Conservation (phyloP, 257 asterid species). For the Ocimum tenuiflorum region DNA sequence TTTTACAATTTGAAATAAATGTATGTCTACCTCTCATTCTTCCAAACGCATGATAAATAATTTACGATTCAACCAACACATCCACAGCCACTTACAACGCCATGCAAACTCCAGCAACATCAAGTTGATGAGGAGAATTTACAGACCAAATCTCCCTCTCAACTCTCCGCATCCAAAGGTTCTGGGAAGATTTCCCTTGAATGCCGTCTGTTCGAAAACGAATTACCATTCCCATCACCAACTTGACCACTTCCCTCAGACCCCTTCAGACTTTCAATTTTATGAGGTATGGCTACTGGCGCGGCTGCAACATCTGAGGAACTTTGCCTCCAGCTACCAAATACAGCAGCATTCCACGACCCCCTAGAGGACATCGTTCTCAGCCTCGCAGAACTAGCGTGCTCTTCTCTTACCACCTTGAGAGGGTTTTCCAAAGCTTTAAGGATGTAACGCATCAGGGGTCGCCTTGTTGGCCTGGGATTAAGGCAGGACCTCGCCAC, state of each 20-base stretch:
- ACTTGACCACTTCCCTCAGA: conserved; percentile 61
- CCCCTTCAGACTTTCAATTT: conserved; percentile 48
- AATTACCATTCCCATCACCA: conserved; percentile 48
- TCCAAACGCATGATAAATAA: no score
- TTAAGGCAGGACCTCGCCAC: conserved; percentile 90
- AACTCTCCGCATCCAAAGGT: conserved; percentile 46
- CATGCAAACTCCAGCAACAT: no score
- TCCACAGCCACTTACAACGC: no score
- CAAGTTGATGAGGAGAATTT: no score
- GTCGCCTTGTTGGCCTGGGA: conserved; percentile 80
- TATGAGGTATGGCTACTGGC: conserved; percentile 29
- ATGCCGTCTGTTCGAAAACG: conserved; percentile 48
- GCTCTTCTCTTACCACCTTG: conserved; percentile 85
- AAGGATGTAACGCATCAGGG: conserved; percentile 81
- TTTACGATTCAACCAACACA: no score
- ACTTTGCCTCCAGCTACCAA: conserved; percentile 89
- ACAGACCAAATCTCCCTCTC: no score
- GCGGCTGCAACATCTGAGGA: conserved; percentile 53
- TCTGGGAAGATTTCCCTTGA: conserved; percentile 82
- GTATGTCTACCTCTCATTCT: no score
- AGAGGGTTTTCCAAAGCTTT: conserved; percentile 88
- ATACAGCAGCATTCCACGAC: conserved; percentile 81
- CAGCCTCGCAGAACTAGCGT: conserved; percentile 67
- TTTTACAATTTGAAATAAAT: no score
- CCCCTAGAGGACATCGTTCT: conserved; percentile 70